Percentiles rank a stretch among this genome's conserved stretches.
These are phyloP conservation scores for Lentinula raphanica DNA, from an alignment of 768 basidiomycete species.

Conservation along the genomic window DNA sequence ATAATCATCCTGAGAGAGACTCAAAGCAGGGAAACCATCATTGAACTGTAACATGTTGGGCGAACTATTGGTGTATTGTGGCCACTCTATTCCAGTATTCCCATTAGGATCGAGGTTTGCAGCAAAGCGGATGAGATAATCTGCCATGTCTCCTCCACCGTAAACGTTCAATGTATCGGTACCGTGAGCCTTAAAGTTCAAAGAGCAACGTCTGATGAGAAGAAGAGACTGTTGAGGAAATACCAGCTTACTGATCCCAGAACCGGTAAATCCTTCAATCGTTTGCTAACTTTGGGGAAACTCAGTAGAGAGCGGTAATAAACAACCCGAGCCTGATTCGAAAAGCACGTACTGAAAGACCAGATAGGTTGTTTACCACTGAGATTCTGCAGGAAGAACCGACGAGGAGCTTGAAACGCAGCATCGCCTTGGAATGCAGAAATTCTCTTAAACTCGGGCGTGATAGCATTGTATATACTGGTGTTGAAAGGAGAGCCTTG, in stretches of 20 bases:
- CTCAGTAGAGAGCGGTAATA: no score
- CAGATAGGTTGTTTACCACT: conserved; percentile 30
- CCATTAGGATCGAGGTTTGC: conserved; percentile 9
- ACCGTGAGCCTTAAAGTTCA: conserved; percentile 16
- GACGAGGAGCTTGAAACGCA: conserved; percentile 30
- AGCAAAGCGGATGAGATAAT: conserved; percentile 23
- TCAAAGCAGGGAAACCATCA: conserved; percentile 6
- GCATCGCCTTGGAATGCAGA: conserved; percentile 32
- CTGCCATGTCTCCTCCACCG: conserved; percentile 18
- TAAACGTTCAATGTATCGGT: conserved; percentile 22
- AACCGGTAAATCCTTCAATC: conserved; percentile 18
- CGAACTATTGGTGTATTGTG: conserved; percentile 21
- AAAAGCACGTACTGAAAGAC: conserved; percentile 30
- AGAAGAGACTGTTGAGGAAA: neutral
- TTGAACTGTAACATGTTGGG: conserved; percentile 22
- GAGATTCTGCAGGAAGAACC: conserved; percentile 26
- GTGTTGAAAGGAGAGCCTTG: conserved; percentile 36
- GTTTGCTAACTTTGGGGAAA: conserved; percentile 20
- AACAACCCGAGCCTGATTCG: neutral
- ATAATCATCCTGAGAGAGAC: conserved; percentile 25
- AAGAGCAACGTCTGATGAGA: conserved; percentile 12
- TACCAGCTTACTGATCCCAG: conserved; percentile 22
- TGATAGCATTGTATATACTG: conserved; percentile 20
- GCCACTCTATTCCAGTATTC: conserved; percentile 16
- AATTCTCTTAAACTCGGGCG: conserved; percentile 31